Evolutionary conservation across 1,284 basidiomycete species (phyloP).

Genomic region (Uromyces viciae-fabae): DNA sequence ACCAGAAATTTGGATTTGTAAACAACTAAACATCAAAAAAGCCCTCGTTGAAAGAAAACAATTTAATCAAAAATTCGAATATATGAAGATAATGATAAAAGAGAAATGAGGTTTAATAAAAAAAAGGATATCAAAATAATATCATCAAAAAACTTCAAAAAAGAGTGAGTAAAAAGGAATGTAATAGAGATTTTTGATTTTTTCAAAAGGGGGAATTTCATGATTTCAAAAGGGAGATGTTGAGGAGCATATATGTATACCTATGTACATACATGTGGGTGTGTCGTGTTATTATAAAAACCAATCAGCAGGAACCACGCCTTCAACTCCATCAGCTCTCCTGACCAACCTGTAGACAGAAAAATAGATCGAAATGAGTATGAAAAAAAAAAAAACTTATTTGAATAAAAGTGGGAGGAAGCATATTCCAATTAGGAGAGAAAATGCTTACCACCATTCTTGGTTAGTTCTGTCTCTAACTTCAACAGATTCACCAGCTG

Average conservation of each 20-base stretch:
- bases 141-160: too few species aligned
- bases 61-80: too few species aligned
- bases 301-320: constrained; percentile 42
- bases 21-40: too few species aligned
- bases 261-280: not conserved
- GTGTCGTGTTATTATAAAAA: constrained; percentile 4
- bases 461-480: constrained; percentile 37
- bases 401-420: not conserved
- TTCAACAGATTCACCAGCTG: constrained; percentile 35
- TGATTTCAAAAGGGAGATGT: not conserved
- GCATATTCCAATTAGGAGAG: not conserved
- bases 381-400: not conserved
- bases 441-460: constrained; percentile 38
- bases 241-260: not conserved
- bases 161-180: too few species aligned
- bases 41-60: too few species aligned
- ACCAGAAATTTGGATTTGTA: too few species aligned
- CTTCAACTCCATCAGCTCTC: constrained; percentile 37
- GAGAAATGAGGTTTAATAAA: too few species aligned
- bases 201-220: not conserved
- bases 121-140: too few species aligned
- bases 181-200: too few species aligned
- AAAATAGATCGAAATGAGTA: not conserved
- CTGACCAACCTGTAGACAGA: constrained; percentile 16
- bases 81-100: too few species aligned